Conservation (phyloP, 306 rosid species). For the Abrus precatorius region DNA sequence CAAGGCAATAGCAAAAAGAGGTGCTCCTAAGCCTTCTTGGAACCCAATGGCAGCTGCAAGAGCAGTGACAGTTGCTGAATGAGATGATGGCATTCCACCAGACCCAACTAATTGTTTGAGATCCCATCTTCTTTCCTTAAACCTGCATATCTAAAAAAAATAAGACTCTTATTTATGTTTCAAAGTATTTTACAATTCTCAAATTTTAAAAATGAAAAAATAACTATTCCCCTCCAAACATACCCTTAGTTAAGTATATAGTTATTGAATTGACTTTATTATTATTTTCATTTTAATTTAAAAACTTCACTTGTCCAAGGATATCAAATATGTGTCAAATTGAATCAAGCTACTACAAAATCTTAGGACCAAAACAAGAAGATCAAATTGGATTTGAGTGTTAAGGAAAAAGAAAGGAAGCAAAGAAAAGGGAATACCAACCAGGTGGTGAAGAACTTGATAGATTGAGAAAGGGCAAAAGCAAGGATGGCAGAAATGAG, state of each 20-base stretch:
- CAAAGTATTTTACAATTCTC: background rate
- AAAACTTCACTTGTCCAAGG: background rate
- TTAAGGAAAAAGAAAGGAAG: background rate
- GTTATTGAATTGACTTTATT: no score
- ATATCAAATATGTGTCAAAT: background rate
- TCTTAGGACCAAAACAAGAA: background rate
- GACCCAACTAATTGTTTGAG: slow-evolving; percentile 73
- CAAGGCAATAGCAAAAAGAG: slow-evolving; percentile 70
- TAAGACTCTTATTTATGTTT: slow-evolving; percentile 52
- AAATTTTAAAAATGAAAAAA: background rate
- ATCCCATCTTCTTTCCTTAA: slow-evolving; percentile 84
- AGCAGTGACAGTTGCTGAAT: slow-evolving; percentile 92
- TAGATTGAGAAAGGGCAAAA: slow-evolving; percentile 65
- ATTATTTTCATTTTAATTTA: background rate
- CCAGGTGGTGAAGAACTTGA: slow-evolving; percentile 76
- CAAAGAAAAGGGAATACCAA: slow-evolving; percentile 50
- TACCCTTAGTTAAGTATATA: background rate
- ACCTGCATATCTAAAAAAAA: slow-evolving; percentile 71
- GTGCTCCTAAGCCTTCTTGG: slow-evolving; percentile 80
- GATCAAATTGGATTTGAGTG: slow-evolving; percentile 4
- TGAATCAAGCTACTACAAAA: background rate
- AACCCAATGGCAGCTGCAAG: slow-evolving; percentile 78
- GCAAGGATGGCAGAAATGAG: slow-evolving; percentile 70
- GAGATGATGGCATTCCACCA: slow-evolving; percentile 98
- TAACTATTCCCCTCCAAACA: background rate